A percentile compares a stretch with the other conserved stretches of the same genome.
These are phyloP conservation scores for Coniochaeta hoffmannii DNA, from an alignment of 2,329 filamentous ascomycete species.

Conservation along the genomic window DNA sequence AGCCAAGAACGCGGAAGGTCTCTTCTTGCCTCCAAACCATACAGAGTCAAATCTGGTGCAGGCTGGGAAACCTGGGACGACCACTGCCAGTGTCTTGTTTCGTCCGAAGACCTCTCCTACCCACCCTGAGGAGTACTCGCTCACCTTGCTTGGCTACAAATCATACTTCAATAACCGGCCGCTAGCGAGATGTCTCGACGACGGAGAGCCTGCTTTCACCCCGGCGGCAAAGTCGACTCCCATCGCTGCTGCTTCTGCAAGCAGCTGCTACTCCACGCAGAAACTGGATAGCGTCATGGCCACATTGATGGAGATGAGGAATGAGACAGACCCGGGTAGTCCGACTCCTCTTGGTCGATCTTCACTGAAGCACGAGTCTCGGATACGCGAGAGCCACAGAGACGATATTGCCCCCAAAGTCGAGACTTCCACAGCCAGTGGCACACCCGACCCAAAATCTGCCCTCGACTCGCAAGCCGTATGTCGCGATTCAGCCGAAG, in stretches of 20 bases:
- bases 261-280: background rate
- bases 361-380: background rate
- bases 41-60: background rate
- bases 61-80: background rate
- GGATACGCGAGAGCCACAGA: background rate
- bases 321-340: background rate
- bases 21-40: background rate
- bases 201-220: background rate
- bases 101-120: background rate
- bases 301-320: background rate
- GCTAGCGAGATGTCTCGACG: constrained; percentile 22
- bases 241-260: background rate
- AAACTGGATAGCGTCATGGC: background rate
- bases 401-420: background rate
- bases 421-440: background rate
- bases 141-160: constrained; percentile 25
- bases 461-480: background rate
- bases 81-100: background rate
- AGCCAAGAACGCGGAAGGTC: background rate
- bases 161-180: constrained; percentile 22
- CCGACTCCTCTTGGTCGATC: background rate
- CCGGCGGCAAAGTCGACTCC: background rate
- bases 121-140: constrained; percentile 19
- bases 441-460: background rate
- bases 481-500: constrained; percentile 13